These are phyloP conservation scores for Flaveria trinervia DNA, from an alignment of 129 eudicot species.

Conservation along the genomic window DNA sequence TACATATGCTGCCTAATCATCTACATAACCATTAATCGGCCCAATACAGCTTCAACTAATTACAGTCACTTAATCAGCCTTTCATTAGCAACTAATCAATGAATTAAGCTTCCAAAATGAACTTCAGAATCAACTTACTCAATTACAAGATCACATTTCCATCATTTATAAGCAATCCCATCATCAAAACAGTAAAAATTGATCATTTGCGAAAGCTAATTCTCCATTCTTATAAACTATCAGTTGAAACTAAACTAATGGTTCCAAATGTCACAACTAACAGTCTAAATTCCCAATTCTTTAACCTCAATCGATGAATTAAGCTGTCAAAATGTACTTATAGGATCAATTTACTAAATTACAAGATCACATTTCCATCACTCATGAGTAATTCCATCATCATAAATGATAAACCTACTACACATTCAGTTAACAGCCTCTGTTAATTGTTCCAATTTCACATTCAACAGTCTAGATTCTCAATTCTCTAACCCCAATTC, in stretches of 20 bases:
- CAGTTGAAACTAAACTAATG: not conserved
- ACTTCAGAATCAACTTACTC: not conserved
- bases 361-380: no score
- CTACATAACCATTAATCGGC: no score
- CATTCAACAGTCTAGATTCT: not conserved
- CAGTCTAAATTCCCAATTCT: not conserved
- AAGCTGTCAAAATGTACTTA: no score
- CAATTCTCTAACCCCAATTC: not conserved
- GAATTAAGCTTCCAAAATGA: not conserved
- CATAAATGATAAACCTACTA: no score
- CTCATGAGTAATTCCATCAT: no score
- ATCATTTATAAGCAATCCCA: no score
- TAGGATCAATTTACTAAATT: no score
- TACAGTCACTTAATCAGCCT: not conserved
- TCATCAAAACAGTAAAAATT: not conserved
- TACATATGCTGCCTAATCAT: not conserved
- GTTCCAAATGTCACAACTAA: not conserved
- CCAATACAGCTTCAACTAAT: not conserved
- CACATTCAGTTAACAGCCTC: not conserved
- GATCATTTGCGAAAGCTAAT: not conserved
- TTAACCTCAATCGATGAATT: not conserved
- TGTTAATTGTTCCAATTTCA: not conserved
- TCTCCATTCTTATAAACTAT: not conserved
- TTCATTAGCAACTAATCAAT: not conserved
- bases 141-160: not conserved